A percentile compares a stretch with the other conserved stretches of the same genome.
Evolutionary conservation across 345 rosid genomes (phyloP).

Genomic region (Citrus trifoliata): DNA sequence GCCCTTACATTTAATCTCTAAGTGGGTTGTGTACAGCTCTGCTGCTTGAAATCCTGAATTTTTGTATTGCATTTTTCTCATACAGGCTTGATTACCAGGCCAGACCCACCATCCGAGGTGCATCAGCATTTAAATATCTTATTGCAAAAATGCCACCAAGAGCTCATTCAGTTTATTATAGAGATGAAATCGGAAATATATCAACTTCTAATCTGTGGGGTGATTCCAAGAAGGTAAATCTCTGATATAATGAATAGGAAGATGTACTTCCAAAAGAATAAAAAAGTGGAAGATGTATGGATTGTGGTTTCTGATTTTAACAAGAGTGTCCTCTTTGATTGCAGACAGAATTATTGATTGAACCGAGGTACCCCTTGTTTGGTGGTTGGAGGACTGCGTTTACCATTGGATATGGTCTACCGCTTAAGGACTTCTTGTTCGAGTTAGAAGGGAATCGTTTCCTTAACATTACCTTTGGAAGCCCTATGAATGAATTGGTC

Average conservation of each 20-base stretch:
- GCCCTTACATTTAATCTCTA: not conserved
- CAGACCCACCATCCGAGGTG: conserved; percentile 62
- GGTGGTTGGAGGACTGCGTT: conserved; percentile 98
- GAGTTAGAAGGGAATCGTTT: conserved; percentile 72
- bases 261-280: not conserved
- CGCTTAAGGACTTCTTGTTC: conserved; percentile 78
- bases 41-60: conserved; percentile 1
- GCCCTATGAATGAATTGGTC: conserved; percentile 71
- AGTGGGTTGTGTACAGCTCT: not conserved
- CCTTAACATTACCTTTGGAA: conserved; percentile 69
- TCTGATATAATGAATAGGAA: conserved; percentile 2
- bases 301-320: conserved; percentile 24
- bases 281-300: not conserved
- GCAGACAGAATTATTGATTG: conserved; percentile 85
- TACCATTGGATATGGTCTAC: conserved; percentile 93
- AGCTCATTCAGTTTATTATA: conserved; percentile 86
- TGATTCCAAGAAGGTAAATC: conserved; percentile 78
- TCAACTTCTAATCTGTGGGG: conserved; percentile 84
- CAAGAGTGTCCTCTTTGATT: conserved; percentile 20
- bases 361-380: conserved; percentile 93
- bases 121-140: conserved; percentile 71
- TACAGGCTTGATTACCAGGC: conserved; percentile 83
- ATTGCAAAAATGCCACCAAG: conserved; percentile 86
- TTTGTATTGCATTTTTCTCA: conserved; percentile 7
- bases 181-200: conserved; percentile 97